Evolutionary conservation across 2,329 filamentous ascomycete species (phyloP).

Genomic region (Verticillium tricorpus): DNA sequence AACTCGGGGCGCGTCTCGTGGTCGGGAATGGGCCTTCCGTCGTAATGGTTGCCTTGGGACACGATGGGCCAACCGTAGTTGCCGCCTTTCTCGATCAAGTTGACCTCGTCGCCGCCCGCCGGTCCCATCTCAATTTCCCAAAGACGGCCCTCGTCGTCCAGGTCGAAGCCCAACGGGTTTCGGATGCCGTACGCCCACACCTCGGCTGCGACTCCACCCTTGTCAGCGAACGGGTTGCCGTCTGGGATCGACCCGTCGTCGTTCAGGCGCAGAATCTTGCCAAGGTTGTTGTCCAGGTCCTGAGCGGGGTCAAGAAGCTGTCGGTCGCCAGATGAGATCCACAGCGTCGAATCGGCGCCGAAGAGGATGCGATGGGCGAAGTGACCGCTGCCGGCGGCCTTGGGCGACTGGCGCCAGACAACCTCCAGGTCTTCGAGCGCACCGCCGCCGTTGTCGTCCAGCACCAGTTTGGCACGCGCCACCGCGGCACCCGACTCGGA

Average conservation of each 20-base stretch:
- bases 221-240: conserved; percentile 26
- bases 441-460: conserved; percentile 22
- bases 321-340: conserved; percentile 27
- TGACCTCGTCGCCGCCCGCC: conserved; percentile 29
- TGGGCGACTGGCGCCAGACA: conserved; percentile 27
- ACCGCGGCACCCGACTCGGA: conserved; percentile 21
- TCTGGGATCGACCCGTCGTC: conserved; percentile 25
- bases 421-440: conserved; percentile 22
- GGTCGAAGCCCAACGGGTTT: conserved; percentile 29
- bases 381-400: conserved; percentile 18
- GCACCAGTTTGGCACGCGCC: conserved; percentile 24
- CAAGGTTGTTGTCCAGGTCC: conserved; percentile 25
- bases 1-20: conserved; percentile 26
- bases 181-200: conserved; percentile 27
- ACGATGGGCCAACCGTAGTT: conserved; percentile 30
- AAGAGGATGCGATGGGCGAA: conserved; percentile 27
- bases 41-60: conserved; percentile 25
- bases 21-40: conserved; percentile 23
- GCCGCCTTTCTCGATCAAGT: conserved; percentile 26
- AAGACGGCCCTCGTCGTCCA: conserved; percentile 25
- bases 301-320: conserved; percentile 25
- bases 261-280: conserved; percentile 27
- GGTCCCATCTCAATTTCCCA: conserved; percentile 31
- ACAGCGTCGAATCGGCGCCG: conserved; percentile 21
- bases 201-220: conserved; percentile 21